Evolutionary conservation across 805 yeast genomes (phyloP).

Genomic region (Starmerella bombicola): DNA sequence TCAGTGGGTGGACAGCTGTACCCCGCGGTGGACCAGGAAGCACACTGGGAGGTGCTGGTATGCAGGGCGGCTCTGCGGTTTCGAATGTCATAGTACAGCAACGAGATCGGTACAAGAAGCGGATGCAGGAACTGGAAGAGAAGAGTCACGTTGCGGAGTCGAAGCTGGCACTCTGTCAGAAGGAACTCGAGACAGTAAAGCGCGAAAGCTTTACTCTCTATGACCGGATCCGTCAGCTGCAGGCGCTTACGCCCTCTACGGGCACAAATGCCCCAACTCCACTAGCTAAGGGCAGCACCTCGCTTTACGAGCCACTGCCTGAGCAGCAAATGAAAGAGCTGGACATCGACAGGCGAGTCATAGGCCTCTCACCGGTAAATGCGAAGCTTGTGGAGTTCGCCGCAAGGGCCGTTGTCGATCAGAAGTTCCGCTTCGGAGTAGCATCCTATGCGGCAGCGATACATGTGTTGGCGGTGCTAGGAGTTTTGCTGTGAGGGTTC

Average conservation of each 20-base stretch:
- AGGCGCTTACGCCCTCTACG: slow-evolving; percentile 34
- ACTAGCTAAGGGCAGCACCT: slow-evolving; percentile 29
- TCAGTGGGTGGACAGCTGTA: slow-evolving; percentile 29
- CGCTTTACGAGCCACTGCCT: slow-evolving; percentile 65
- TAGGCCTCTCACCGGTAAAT: slow-evolving; percentile 65
- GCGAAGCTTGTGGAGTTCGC: slow-evolving; percentile 43
- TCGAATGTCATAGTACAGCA: slow-evolving; percentile 85
- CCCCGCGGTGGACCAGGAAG: slow-evolving; percentile 28
- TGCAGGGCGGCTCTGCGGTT: slow-evolving; percentile 18
- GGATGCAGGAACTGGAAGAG: slow-evolving; percentile 72
- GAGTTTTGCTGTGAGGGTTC: slow-evolving; percentile 2
- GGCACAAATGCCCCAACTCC: slow-evolving; percentile 47
- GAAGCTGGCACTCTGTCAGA: slow-evolving; percentile 45
- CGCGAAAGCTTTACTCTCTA: slow-evolving; percentile 66
- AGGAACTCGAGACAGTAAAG: slow-evolving; percentile 52
- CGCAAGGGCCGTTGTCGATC: slow-evolving; percentile 17
- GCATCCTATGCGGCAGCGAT: slow-evolving; percentile 60
- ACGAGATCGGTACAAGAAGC: slow-evolving; percentile 80
- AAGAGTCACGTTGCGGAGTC: slow-evolving; percentile 50
- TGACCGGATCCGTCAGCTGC: slow-evolving; percentile 42
- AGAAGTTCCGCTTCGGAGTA: slow-evolving; percentile 15
- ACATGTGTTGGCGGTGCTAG: slow-evolving; percentile 41
- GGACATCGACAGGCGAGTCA: slow-evolving; percentile 63
- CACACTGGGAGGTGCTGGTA: slow-evolving; percentile 1
- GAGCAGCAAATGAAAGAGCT: slow-evolving; percentile 66